Conservation (phyloP, 176 grass and related monocot species). For the Ensete glaucum region DNA sequence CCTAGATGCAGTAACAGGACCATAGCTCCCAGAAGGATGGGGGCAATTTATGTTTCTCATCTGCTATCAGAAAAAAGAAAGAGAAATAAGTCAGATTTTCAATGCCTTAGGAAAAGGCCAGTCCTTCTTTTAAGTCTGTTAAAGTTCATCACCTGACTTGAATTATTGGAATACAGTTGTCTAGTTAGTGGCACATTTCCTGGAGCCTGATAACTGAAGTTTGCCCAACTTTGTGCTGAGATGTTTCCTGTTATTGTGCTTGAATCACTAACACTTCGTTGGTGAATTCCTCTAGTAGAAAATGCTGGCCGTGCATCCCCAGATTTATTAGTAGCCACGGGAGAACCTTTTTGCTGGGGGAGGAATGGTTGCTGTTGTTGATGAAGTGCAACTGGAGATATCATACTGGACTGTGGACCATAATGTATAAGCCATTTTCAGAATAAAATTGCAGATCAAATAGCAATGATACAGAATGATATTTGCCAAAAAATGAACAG, state of each 20-base stretch:
- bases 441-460: not conserved
- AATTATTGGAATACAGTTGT: not conserved
- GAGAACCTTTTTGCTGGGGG: slow-evolving; percentile 29
- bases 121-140: not conserved
- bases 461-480: not conserved
- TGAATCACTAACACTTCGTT: slow-evolving; percentile 7
- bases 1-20: slow-evolving; percentile 22
- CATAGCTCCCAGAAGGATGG: slow-evolving; percentile 10
- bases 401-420: slow-evolving; percentile 29
- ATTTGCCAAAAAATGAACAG: not conserved
- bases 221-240: slow-evolving; percentile 24
- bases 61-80: not conserved
- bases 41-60: slow-evolving; percentile 1
- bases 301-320: not conserved
- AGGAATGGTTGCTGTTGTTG: slow-evolving; percentile 33
- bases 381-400: slow-evolving; percentile 33
- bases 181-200: slow-evolving; percentile 8
- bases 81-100: not conserved
- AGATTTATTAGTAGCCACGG: slow-evolving; percentile 25
- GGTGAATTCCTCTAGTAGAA: slow-evolving; percentile 7
- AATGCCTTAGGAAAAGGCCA: not conserved
- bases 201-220: slow-evolving; percentile 19
- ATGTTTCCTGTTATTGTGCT: not conserved
- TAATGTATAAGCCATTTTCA: not conserved
- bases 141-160: slow-evolving; percentile 6